Evolutionary conservation across 2,329 filamentous ascomycete genomes (phyloP), one percentile per base, ranked within the genome.

Genomic region (Westerdykella sp.): DNA sequence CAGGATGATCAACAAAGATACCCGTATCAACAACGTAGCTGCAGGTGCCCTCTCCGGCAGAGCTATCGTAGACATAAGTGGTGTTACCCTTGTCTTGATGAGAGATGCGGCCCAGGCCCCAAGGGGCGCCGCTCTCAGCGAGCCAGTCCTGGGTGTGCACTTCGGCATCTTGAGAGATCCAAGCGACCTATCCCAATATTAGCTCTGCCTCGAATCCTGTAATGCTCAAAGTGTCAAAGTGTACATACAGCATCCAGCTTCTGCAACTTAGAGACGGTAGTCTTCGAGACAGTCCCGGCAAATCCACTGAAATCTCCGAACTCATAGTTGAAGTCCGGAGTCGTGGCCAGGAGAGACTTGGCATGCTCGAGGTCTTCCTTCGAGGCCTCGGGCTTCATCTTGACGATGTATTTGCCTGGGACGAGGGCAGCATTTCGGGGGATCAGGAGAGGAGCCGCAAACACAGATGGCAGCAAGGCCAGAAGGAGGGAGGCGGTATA

Each of bases 11-110:
- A 14, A 66, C 60, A 32, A 68, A 64, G 59, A 85, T 77, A 47
- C 82, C 81, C 5, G 81, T 83, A 62, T 85, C 82, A 22, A 85
- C 73, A 15, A 85, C 68, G 58, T 79, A 85, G 21, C 73, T 76
- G 15, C 76, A 81, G 53, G 60, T 61, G 13, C 61, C 60, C 22
- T 54, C 46, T 14, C 67, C 67, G 21, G 66, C 63, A 18, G 51
- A 60, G 36, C 53, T 52, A 38, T 71, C 68, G 40, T 66, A 70
- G 18, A 61, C 44, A 43, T 69, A 70, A 9, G 51, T 57, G 1
- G 50, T 61, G 35, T 54, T 54, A 6, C 59, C 62, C 7, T 58
- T 55, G 18, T 53, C 49, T 1, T 31, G 32, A 36, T 69, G 61
- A 1, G 67, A 68, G 37, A 71, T 64, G 14, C 67, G 63, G 25